These are phyloP conservation scores for Pholiota conissans DNA, from an alignment of 768 basidiomycete genomes.

Conservation along the genomic window DNA sequence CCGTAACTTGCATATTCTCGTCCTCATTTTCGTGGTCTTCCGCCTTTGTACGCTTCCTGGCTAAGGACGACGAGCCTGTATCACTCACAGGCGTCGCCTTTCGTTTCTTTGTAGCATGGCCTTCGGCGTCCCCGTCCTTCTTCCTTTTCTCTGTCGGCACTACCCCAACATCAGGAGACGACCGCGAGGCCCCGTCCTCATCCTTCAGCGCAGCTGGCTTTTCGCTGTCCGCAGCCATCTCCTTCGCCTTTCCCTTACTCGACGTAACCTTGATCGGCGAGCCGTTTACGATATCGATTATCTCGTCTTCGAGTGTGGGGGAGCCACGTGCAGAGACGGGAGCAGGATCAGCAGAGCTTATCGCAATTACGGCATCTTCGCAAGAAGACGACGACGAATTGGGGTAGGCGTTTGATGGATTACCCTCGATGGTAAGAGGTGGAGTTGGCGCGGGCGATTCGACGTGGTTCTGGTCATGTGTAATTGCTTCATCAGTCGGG, in stretches of 20 bases:
- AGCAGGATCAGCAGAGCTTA: neutral
- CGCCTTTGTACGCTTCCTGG: constrained; percentile 4
- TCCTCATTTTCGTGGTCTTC: constrained; percentile 7
- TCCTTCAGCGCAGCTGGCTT: constrained; percentile 8
- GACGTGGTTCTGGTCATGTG: neutral
- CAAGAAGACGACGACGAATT: neutral
- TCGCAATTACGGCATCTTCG: neutral
- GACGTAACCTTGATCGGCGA: neutral
- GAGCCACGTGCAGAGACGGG: neutral
- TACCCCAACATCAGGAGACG: neutral
- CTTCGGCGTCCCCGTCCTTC: constrained; percentile 9
- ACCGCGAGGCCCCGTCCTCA: constrained; percentile 3
- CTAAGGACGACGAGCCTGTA: constrained; percentile 8
- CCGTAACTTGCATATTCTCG: neutral
- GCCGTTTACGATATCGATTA: neutral
- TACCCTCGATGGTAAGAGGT: neutral
- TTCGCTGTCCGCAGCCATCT: neutral
- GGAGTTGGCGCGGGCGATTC: neutral
- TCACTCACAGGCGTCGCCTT: constrained; percentile 15
- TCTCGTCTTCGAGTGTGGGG: neutral
- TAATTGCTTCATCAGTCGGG: neutral
- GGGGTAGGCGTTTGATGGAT: neutral
- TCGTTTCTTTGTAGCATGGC: constrained; percentile 23
- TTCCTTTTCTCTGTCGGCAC: constrained; percentile 9
- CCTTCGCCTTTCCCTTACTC: neutral